Base-by-base conservation (phyloP, 768 basidiomycete genomes). In the Pulveroboletus sp. region DNA sequence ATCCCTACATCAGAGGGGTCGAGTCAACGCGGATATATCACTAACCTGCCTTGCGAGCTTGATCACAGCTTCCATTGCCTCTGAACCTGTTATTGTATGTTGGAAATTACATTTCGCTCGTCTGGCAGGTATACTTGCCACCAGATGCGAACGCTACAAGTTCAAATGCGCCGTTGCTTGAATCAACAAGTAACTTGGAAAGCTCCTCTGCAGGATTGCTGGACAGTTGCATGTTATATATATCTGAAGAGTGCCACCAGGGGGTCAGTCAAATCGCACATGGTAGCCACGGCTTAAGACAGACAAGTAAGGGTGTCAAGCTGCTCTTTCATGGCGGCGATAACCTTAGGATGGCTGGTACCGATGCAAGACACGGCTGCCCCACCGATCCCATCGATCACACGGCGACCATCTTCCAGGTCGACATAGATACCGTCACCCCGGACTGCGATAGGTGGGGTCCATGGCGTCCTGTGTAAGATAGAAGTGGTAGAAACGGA, bases 61-160 rank as follows among this genome's bases (percentile, higher is more conserved):
- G 47, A 93, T 74, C n/a, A 81, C 84, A 49, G 81, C 78, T 55
- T 94, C 92, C 86, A 92, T 88, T 0, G 91, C 90, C 66, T 94
- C 92, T 3, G 90, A 86, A 40, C 90, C 90, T 91, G 45, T 51
- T 45, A 31, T 46, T 27, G 5, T 40, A 23, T 11, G 39, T 51
- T 38, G n/a, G n/a, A 31, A 34, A 17, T 9, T 20, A 38, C 11
- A 17, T 38, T 43, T 20, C 37, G 11, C 29, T 16, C 5, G 29
- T 17, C 35, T 50, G 6, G 1, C 5, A 37, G 5, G 20, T 20
- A 25, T 24, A 59, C 72, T 49, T 56, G 79, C 91, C 91, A 66
- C 90, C 90, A 36, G 86, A 84, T 16, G 82, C 75, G 61, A 91
- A 91, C 2, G 82, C 84, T 50, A 75, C 79, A 10, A 80, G 68